Evolutionary conservation across 148 eudicot species (phyloP).

Genomic region (Arctostaphylos glauca): DNA sequence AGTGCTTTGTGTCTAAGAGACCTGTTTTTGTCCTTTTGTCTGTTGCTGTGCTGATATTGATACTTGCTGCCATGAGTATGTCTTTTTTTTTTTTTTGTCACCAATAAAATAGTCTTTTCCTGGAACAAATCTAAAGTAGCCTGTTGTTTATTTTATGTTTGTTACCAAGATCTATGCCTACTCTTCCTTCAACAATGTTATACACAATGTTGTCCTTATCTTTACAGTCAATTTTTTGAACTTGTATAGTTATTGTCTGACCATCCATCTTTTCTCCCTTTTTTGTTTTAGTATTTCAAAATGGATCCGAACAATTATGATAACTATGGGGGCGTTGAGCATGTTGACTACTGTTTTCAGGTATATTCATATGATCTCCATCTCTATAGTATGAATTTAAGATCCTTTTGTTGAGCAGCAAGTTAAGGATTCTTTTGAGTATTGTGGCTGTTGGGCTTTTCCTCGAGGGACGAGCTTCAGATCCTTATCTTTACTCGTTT

Average conservation of each 20-base stretch:
- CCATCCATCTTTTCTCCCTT: conserved; percentile 13
- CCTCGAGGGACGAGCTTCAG: not conserved
- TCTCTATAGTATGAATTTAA: not conserved
- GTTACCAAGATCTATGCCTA: not conserved
- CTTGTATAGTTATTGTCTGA: not conserved
- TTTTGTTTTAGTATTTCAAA: conserved; percentile 71
- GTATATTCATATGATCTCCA: conserved; percentile 30
- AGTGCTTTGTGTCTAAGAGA: not conserved
- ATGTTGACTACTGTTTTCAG: conserved; percentile 92
- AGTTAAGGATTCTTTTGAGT: not conserved
- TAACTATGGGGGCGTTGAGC: conserved; percentile 68
- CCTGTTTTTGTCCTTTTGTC: not conserved
- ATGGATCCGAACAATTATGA: conserved; percentile 79
- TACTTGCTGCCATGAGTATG: not conserved
- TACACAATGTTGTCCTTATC: not conserved
- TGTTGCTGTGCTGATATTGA: not conserved
- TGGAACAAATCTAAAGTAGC: not conserved
- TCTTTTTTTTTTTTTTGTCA: not conserved
- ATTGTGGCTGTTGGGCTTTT: not conserved
- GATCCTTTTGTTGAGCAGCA: not conserved
- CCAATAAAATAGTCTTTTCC: not conserved
- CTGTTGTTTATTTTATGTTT: not conserved
- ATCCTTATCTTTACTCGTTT: not conserved
- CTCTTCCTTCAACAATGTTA: not conserved
- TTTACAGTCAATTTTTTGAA: conserved; percentile 5